A percentile compares a stretch with the other conserved stretches of the same genome.
phyloP scores from a whole-genome alignment of 371 early-diverging fungal species.

The Mortierella sp. region DNA sequence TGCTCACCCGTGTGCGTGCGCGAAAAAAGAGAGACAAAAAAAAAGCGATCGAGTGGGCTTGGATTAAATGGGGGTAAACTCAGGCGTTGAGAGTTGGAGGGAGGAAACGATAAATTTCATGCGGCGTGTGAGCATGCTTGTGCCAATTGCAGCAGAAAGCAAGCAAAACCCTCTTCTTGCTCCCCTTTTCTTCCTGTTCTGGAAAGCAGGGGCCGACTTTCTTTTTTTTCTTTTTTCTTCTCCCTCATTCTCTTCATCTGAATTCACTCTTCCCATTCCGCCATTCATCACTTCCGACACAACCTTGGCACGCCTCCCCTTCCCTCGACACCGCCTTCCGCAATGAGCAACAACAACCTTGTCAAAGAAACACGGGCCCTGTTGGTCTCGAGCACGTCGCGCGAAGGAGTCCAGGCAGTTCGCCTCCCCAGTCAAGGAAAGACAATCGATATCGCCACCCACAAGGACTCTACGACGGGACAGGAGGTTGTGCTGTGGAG shows the following conservation, averaged over 20 bases:
- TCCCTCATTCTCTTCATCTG: background rate
- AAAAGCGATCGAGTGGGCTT: no score
- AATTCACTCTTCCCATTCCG: background rate
- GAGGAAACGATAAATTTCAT: no score
- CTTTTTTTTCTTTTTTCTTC: background rate
- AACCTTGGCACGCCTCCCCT: background rate
- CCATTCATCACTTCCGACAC: background rate
- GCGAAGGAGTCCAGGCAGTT: background rate
- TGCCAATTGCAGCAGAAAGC: no score
- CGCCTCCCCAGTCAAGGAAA: background rate
- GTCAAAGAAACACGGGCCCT: background rate
- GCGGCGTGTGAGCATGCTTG: no score
- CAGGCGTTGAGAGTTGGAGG: no score
- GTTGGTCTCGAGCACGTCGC: background rate
- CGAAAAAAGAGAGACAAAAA: no score
- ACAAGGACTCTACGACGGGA: background rate
- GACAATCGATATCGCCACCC: background rate
- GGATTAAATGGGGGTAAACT: no score
- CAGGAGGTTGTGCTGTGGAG: constrained; percentile 24
- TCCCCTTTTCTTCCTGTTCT: no score
- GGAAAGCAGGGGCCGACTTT: background rate
- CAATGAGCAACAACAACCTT: background rate
- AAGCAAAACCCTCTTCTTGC: no score
- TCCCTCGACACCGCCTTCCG: background rate
- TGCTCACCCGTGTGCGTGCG: no score